Percentiles rank a stretch among this genome's conserved stretches.
phyloP scores from a whole-genome alignment of 371 early-diverging fungal species.

The Mortierella sp. region DNA sequence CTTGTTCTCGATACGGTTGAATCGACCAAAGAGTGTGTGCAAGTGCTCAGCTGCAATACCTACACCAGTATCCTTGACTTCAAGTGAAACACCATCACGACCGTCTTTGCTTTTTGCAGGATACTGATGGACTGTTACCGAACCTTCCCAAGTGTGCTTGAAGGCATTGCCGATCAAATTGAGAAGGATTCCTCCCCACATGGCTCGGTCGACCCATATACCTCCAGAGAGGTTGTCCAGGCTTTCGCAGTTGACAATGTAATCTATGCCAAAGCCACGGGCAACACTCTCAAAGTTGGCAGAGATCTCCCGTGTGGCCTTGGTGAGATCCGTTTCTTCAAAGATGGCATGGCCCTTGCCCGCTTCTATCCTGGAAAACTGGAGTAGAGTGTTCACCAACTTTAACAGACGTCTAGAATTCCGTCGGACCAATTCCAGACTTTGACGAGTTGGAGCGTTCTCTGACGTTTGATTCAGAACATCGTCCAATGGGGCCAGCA shows the following conservation, averaged over 20 bases:
- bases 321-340: conserved; percentile 53
- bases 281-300: conserved; percentile 57
- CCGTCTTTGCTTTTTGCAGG: conserved; percentile 30
- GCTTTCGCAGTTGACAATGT: conserved; percentile 38
- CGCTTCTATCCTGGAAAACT: conserved; percentile 58
- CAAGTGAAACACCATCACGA: conserved; percentile 42
- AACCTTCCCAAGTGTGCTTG: conserved; percentile 55
- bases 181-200: conserved; percentile 60
- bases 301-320: conserved; percentile 55
- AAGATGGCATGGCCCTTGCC: conserved; percentile 58
- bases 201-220: conserved; percentile 57
- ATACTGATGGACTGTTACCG: conserved; percentile 48
- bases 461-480: conserved; percentile 37
- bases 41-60: conserved; percentile 55
- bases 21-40: conserved; percentile 54
- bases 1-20: conserved; percentile 56
- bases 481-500: conserved; percentile 62
- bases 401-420: conserved; percentile 58
- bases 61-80: conserved; percentile 55
- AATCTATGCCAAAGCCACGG: conserved; percentile 34
- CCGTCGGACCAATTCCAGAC: conserved; percentile 54
- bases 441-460: conserved; percentile 22
- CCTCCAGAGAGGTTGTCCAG: conserved; percentile 23
- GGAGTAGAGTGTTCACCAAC: conserved; percentile 59
- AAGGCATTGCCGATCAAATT: conserved; percentile 59